Evolutionary conservation across 306 rosid species (phyloP), one percentile per base, ranked within the genome.

Genomic region (Fragaria vesca): DNA sequence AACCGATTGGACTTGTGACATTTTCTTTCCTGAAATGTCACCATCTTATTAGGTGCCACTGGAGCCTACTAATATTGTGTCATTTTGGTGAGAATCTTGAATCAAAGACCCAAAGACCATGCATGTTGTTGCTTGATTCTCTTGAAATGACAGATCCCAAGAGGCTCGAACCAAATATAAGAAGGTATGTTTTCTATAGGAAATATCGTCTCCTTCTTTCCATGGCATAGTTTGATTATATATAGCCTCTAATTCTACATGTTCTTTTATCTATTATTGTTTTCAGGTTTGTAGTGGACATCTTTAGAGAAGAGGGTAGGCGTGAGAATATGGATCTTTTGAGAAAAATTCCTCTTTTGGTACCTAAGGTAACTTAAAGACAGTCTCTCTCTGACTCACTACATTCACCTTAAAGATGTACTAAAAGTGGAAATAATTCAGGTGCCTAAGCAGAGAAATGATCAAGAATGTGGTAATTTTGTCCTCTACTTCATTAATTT

Each of bases 371-470:
- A 75, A 76, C 6, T 15, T 43, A 40, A 38, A 30, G 26, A 30
- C 18, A 1, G 4, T 47, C 73, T 45, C 16, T 45, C 46, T 67
- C 12, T 67, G 45, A 50, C 43, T 73, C 38, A 24, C 28, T 26
- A 26, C 45, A 5, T 58, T 26, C 24, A 28, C 73, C 21, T 52
- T 45, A 43, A 26, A 32, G 32, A 61, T 55, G 62, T 54, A 40
- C 69, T 30, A 26, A 42, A 79, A 68, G 36, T 60, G 70, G 70
- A 36, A 11, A 48, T 21, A 38, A 12, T 85, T 79, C 75, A 93
- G 97, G 97, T 93, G 30, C 97, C 97, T 21, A 96, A 89, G 62
- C 96, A 93, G 86, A 86, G 86, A 78, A 86, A 89, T 80, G 91
- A 80, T 38, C 83, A 80, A 47, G 97, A 89, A 75, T 93, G 97